phyloP scores from a whole-genome alignment of 2,329 filamentous ascomycete genomes.

The Trichoderma sp. region DNA sequence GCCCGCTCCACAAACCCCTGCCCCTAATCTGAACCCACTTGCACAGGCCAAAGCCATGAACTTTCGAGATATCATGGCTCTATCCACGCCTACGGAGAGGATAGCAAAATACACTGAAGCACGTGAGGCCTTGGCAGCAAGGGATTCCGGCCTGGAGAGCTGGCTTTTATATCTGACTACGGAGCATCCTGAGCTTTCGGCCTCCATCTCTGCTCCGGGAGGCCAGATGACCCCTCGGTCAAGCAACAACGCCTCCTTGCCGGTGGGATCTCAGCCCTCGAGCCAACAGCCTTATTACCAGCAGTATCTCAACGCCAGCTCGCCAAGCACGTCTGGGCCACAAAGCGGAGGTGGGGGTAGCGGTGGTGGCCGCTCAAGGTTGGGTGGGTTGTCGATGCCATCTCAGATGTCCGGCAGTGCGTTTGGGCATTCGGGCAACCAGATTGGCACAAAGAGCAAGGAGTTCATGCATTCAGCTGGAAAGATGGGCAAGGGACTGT shows the following conservation, averaged over 20 bases:
- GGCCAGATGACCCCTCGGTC: constrained; percentile 18
- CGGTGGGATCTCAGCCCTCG: constrained; percentile 30
- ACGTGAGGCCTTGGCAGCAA: constrained; percentile 66
- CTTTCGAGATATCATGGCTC: constrained; percentile 76
- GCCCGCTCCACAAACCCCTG: neutral
- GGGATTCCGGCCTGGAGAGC: constrained; percentile 71
- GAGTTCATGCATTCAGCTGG: constrained; percentile 84
- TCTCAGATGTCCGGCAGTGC: constrained; percentile 45
- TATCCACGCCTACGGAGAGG: constrained; percentile 66
- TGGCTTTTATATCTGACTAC: constrained; percentile 54
- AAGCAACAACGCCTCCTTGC: constrained; percentile 23
- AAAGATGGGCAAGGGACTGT: constrained; percentile 85
- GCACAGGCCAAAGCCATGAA: constrained; percentile 45
- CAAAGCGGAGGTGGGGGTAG: constrained; percentile 29
- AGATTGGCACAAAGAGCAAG: constrained; percentile 82
- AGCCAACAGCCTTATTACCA: constrained; percentile 54
- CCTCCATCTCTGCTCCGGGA: constrained; percentile 19
- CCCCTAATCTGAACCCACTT: constrained; percentile 20
- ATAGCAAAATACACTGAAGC: constrained; percentile 74
- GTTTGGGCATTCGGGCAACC: constrained; percentile 57
- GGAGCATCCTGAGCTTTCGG: constrained; percentile 46
- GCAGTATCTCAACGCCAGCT: constrained; percentile 54
- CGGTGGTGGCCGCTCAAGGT: constrained; percentile 35
- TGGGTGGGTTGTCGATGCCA: constrained; percentile 39
- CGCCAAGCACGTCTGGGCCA: constrained; percentile 30